Evolutionary conservation across 306 rosid species (phyloP), one percentile per base, ranked within the genome.

Genomic region (Carpinus viminea): DNA sequence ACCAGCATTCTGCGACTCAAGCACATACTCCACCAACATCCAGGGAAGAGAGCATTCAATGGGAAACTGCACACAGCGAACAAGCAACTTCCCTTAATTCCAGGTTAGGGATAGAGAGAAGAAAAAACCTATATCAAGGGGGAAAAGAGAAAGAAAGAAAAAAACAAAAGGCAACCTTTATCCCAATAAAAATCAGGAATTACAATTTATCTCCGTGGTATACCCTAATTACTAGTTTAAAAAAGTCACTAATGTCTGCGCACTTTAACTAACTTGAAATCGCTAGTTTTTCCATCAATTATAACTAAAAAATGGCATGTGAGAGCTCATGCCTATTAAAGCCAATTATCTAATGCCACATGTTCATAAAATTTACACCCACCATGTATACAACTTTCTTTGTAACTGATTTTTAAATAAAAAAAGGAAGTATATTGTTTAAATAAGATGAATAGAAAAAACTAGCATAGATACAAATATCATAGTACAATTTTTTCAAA

Each of bases 11-110:
- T 92, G 97, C 1, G 95, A 95, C 86, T 89, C 97, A 60, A 92
- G 97, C 53, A 95, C 91, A 80, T 92, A 88, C 77, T 95, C 98
- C 83, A 89, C 97, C 92, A 95, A 65, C 93, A 95, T 95, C 98
- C 98, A 95, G 72, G 98, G 98, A 83, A 95, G 93, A 79, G 98
- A 95, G 89, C 97, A 95, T 80, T 95, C 97, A 8, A 95, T 88
- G 3, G 98, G 97, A 88, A 95, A 95, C 97, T 95, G 83, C 75
- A 74, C 76, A 82, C 20, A 68, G 72, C 61, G 62, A 79, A 83
- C 51, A 87, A 72, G 79, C 61, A 61, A 45, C 50, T 68, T 76
- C 70, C 73, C 74, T 68, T 74, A 84, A 60, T 55, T 79, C 38
- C 26, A 15, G 20, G 50, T 34, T 66, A 24, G 11, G 57, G 34